A percentile compares a stretch with the other conserved stretches of the same genome.
phyloP scores from a whole-genome alignment of 1,139 yeast species.

The Magnusiomyces clavatus region DNA sequence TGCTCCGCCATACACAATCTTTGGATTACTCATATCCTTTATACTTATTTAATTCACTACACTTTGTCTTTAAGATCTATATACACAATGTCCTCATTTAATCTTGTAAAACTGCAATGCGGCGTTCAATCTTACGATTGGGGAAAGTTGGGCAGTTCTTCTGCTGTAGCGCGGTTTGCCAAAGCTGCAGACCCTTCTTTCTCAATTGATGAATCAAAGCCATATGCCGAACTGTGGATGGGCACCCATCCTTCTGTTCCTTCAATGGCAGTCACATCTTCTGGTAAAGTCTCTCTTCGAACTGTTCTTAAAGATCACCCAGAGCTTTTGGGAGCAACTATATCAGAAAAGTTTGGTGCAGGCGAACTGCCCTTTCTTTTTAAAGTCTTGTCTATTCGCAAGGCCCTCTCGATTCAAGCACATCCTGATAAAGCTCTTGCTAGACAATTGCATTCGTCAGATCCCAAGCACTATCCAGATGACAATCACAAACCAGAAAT shows the following conservation, averaged over 20 bases:
- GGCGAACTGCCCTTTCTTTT: constrained; percentile 84
- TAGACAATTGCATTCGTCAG: constrained; percentile 61
- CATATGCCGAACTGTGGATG: constrained; percentile 73
- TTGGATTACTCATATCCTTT: not conserved
- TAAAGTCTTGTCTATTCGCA: constrained; percentile 85
- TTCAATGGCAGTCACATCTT: constrained; percentile 50
- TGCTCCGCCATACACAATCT: no score
- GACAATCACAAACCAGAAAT: constrained; percentile 98
- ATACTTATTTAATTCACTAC: not conserved
- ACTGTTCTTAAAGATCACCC: constrained; percentile 59
- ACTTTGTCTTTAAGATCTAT: not conserved
- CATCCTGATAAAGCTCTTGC: constrained; percentile 93
- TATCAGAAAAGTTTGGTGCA: constrained; percentile 61
- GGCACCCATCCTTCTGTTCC: constrained; percentile 96
- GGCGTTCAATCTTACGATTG: constrained; percentile 42
- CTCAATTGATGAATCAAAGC: constrained; percentile 59
- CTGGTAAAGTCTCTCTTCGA: constrained; percentile 41
- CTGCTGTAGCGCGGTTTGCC: constrained; percentile 88
- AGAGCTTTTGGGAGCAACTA: constrained; percentile 44
- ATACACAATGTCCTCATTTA: constrained; percentile 12
- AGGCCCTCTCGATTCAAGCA: constrained; percentile 92
- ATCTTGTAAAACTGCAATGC: constrained; percentile 10
- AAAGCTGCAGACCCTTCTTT: constrained; percentile 56
- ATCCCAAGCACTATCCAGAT: constrained; percentile 94
- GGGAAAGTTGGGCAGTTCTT: constrained; percentile 64